These are phyloP conservation scores for Paecilomyces fulvus DNA, from an alignment of 2,329 filamentous ascomycete genomes.

Conservation along the genomic window DNA sequence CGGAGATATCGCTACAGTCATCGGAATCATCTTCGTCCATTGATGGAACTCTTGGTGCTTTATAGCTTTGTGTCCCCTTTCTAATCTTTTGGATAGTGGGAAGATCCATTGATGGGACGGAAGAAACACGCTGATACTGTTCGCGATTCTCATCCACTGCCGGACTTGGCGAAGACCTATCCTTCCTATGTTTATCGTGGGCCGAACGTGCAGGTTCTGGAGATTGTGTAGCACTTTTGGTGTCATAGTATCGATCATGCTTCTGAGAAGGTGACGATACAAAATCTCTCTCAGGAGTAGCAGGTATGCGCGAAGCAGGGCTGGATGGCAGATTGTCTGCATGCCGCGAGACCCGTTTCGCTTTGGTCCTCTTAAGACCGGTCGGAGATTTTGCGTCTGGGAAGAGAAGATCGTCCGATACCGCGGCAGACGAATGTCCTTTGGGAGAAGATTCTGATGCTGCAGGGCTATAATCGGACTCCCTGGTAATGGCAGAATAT, in stretches of 20 bases:
- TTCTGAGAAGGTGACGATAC: constrained; percentile 6
- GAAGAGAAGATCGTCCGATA: constrained; percentile 1
- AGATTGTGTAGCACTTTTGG: neutral
- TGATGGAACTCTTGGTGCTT: neutral
- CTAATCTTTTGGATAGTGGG: constrained; percentile 37
- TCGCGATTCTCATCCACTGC: constrained; percentile 17
- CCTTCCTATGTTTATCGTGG: constrained; percentile 10
- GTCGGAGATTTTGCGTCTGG: constrained; percentile 23
- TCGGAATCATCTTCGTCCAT: neutral
- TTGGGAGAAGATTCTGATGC: neutral
- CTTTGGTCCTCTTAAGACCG: constrained; percentile 32
- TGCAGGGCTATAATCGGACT: constrained; percentile 17
- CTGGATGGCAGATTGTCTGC: constrained; percentile 22
- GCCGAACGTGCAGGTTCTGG: constrained; percentile 3
- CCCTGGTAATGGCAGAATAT: constrained; percentile 22
- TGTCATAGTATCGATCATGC: constrained; percentile 10
- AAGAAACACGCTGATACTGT: constrained; percentile 34
- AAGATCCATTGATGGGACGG: constrained; percentile 38
- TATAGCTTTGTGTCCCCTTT: constrained; percentile 24
- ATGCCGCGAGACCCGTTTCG: constrained; percentile 32
- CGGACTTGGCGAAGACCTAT: constrained; percentile 15
- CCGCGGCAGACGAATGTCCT: constrained; percentile 1
- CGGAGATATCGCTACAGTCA: constrained; percentile 1
- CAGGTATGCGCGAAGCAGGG: constrained; percentile 14
- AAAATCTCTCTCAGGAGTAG: constrained; percentile 12